A percentile compares a stretch with the other conserved stretches of the same genome.
Conservation (phyloP, 2,329 filamentous ascomycete genomes). For the Talaromyces atroroseus region DNA sequence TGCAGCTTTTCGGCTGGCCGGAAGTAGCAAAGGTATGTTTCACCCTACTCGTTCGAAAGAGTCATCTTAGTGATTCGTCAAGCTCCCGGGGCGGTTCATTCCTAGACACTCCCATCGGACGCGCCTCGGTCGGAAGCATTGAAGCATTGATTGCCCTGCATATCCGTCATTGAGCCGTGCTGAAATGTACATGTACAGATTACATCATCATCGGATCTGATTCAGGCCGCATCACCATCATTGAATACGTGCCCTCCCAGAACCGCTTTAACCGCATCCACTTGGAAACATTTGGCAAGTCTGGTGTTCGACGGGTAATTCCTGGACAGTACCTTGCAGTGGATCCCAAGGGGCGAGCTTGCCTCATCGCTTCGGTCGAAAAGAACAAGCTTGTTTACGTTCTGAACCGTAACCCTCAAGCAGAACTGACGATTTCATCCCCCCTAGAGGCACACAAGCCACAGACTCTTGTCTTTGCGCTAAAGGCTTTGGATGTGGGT, state of each 20-base stretch:
- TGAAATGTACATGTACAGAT: constrained; percentile 56
- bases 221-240: constrained; percentile 87
- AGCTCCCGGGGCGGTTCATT: constrained; percentile 53
- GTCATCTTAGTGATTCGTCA: constrained; percentile 67
- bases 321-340: constrained; percentile 94
- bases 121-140: constrained; percentile 31
- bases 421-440: constrained; percentile 92
- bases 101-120: constrained; percentile 26
- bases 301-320: constrained; percentile 84
- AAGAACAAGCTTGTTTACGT: constrained; percentile 99
- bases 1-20: constrained; percentile 83
- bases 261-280: constrained; percentile 87
- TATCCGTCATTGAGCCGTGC: constrained; percentile 30
- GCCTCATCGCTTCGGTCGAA: constrained; percentile 87
- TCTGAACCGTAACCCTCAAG: constrained; percentile 88
- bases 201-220: constrained; percentile 94
- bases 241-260: constrained; percentile 82
- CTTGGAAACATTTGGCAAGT: constrained; percentile 97
- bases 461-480: constrained; percentile 80
- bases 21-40: constrained; percentile 85
- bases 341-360: constrained; percentile 92
- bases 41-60: constrained; percentile 26
- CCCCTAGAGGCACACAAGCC: constrained; percentile 93
- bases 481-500: constrained; percentile 86
- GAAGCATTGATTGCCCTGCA: constrained; percentile 21